Evolutionary conservation across 2,329 filamentous ascomycete species (phyloP).

Genomic region (Berkeleyomyces basicola): DNA sequence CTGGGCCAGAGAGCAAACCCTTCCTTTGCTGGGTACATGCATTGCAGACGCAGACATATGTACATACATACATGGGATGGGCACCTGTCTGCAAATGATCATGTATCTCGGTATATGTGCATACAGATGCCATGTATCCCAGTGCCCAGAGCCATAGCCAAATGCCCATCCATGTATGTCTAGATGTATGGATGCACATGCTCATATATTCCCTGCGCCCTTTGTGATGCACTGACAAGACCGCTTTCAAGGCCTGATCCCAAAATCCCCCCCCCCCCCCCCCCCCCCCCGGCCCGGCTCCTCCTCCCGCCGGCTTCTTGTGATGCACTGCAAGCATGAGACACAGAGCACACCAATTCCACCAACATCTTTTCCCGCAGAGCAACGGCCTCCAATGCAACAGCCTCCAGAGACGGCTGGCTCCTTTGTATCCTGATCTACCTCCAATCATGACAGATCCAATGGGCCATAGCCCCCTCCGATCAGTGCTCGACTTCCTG

Average conservation of each 20-base stretch:
- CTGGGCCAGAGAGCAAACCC: no score
- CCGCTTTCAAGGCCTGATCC: not conserved
- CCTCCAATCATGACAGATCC: not conserved
- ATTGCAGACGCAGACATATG: no score
- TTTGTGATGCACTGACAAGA: not conserved
- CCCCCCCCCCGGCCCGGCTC: not conserved
- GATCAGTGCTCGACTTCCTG: no score
- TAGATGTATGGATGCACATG: not conserved
- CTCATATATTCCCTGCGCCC: not conserved
- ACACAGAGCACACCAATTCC: not conserved
- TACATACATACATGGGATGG: no score
- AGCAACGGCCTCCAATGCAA: not conserved
- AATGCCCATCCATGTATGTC: not conserved
- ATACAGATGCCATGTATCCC: no score
- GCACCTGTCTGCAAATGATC: no score
- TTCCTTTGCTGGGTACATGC: no score
- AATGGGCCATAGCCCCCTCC: not conserved
- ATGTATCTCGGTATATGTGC: no score
- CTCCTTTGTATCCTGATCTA: not conserved
- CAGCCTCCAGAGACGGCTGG: not conserved
- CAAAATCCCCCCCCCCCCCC: not conserved
- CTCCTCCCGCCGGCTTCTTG: not conserved
- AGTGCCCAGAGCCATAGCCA: no score
- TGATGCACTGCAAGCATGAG: not conserved
- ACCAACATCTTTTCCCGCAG: not conserved